Base-by-base conservation (phyloP, 495 filamentous ascomycete genomes). In the Trichoderma erinaceum region DNA sequence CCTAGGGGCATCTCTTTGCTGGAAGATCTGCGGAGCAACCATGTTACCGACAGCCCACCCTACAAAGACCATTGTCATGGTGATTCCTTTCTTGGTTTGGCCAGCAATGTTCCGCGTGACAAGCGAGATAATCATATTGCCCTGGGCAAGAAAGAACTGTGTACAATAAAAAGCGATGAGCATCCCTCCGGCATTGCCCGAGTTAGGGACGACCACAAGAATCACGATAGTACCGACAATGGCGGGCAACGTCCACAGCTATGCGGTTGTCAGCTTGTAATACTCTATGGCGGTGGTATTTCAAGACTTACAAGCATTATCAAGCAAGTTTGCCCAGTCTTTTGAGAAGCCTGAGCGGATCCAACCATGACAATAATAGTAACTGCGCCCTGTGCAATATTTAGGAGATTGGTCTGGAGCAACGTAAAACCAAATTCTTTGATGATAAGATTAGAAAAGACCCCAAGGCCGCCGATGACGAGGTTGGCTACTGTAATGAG, bases 401-500 rank as follows among this genome's bases (percentile, higher is more conserved):
- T 84, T 41, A 86, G 74, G 13, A 86, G 77, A 74, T 86, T 83
- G 1, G 85, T 85, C 69, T 86, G 77, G 18, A 85, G 75, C 11
- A 74, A 72, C 4, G 73, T 77, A 68, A 86, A 87, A 10, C 80
- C 70, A 66, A 87, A 81, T 66, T 75, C 75, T 44, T 77, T 78
- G 41, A 44, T 44, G 41, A 44, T 44, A 6, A 44, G 41, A 16
- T 44, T 44, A 1, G 41, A 85, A 72, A 89, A 91, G 4, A 84
- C 83, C 23, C 88, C 87, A 7, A 90, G 80, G 1, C 41, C 41
- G 41, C 41, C 41, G 7, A 44, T 44, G 41, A 44, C 41, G 11
- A 90, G 79, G 0, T 87, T 90, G 0, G 89, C 89, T 91, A 44
- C 41, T 87, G 83, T 44, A 6, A 44, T 44, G 11, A 90, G 86